A percentile compares a stretch with the other conserved stretches of the same genome.
Evolutionary conservation across 495 filamentous ascomycete species (phyloP).

Genomic region (Daldinia concentrica): DNA sequence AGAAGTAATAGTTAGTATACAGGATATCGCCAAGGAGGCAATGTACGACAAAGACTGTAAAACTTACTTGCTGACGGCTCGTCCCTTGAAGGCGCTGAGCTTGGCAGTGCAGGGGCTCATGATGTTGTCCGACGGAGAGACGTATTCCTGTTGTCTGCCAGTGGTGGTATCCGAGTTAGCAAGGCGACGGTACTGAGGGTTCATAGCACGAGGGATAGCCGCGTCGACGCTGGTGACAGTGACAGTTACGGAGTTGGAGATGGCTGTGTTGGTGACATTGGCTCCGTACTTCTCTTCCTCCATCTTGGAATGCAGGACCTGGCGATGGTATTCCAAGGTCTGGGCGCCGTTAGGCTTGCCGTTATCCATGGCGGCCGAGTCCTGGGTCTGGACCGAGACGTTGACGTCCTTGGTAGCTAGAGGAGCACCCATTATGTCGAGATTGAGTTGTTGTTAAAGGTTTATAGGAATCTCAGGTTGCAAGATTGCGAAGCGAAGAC

Average conservation of each 20-base stretch:
- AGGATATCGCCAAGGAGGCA: background rate
- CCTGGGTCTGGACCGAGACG: constrained; percentile 49
- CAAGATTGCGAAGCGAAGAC: background rate
- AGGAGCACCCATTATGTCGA: constrained; percentile 47
- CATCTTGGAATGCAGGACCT: constrained; percentile 76
- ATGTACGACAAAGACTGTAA: background rate
- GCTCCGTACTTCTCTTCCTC: constrained; percentile 71
- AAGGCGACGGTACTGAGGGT: constrained; percentile 25
- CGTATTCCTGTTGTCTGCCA: constrained; percentile 67
- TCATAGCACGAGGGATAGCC: constrained; percentile 13
- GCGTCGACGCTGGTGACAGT: constrained; percentile 16
- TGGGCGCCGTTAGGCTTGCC: constrained; percentile 57
- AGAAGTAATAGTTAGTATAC: background rate
- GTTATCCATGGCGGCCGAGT: constrained; percentile 39
- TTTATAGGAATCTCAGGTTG: background rate
- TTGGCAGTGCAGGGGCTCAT: constrained; percentile 95
- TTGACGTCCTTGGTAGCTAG: constrained; percentile 70
- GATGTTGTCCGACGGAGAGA: constrained; percentile 92
- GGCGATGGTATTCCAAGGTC: constrained; percentile 82
- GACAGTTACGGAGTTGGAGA: constrained; percentile 4
- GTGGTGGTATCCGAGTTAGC: constrained; percentile 26
- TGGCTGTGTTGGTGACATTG: constrained; percentile 14
- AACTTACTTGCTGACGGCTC: constrained; percentile 76
- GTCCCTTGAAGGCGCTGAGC: constrained; percentile 81
- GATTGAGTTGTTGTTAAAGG: background rate